A percentile compares a stretch with the other conserved stretches of the same genome.
Evolutionary conservation across 768 basidiomycete species (phyloP).

Genomic region (Rhizopogon rudus): DNA sequence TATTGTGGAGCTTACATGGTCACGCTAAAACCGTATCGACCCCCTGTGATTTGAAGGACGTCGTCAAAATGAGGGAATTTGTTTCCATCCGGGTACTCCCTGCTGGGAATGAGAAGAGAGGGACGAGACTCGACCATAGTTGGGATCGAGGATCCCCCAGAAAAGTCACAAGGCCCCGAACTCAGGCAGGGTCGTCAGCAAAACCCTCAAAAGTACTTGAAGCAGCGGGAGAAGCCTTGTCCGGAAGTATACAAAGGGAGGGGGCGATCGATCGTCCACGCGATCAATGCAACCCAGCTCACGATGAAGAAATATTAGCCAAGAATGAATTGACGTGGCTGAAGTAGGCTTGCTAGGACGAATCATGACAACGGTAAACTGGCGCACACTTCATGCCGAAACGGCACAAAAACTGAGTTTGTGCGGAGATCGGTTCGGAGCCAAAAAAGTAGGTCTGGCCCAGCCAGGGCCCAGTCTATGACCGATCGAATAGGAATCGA

Average conservation of each 20-base stretch:
- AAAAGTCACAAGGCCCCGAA: not conserved
- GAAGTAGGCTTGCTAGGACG: not conserved
- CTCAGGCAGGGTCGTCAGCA: too few species aligned
- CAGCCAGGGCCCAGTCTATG: constrained; percentile 19
- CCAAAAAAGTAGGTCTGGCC: constrained; percentile 26
- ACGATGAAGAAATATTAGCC: too few species aligned
- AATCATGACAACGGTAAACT: not conserved
- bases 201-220: too few species aligned
- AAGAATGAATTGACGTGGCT: constrained; percentile 1
- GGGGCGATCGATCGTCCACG: not conserved
- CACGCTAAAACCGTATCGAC: not conserved
- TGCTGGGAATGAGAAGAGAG: not conserved
- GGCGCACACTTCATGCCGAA: not conserved
- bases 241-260: too few species aligned
- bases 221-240: too few species aligned
- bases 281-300: not conserved
- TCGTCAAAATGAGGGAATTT: not conserved
- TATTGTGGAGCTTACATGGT: not conserved
- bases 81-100: not conserved
- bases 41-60: not conserved
- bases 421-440: constrained; percentile 25
- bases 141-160: not conserved
- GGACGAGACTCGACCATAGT: not conserved
- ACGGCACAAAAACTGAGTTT: constrained; percentile 14
- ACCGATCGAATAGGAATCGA: constrained; percentile 34